Conservation (phyloP, 139 green algal genomes). For the Ulvella scutata region DNA sequence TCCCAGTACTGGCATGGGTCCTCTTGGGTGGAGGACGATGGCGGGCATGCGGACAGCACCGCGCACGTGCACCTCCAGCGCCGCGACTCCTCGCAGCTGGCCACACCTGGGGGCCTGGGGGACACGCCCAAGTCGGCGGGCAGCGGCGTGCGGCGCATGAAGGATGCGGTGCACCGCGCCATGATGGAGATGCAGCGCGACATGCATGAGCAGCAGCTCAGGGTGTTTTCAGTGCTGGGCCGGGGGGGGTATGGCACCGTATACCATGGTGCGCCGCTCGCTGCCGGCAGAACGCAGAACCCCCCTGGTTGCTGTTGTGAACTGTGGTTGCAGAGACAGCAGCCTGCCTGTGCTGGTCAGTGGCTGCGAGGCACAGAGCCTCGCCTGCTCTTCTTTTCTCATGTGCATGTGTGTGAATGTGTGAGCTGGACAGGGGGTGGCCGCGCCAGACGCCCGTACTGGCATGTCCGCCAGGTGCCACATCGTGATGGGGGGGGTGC, state of each 20-base stretch:
- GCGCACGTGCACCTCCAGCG: no score
- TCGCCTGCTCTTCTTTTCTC: no score
- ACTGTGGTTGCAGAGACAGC: neutral
- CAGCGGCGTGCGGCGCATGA: neutral
- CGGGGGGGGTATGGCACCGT: neutral
- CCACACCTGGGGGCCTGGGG: no score
- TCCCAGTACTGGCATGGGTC: no score
- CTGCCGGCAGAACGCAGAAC: neutral
- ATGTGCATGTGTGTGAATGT: no score
- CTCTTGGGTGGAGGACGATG: no score
- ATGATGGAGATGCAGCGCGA: constrained; percentile 3
- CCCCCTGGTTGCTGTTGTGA: neutral
- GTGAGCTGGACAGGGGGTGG: no score
- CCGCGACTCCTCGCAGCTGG: no score
- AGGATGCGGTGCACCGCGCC: neutral
- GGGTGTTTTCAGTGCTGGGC: neutral
- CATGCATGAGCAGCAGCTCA: constrained; percentile 1
- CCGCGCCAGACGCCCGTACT: neutral
- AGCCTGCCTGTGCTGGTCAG: no score
- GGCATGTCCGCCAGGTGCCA: neutral
- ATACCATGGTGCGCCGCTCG: neutral
- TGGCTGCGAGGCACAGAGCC: no score
- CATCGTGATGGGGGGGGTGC: neutral
- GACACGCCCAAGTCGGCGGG: no score
- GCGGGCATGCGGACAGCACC: no score